These are phyloP conservation scores for Effrenium voratum DNA, from an alignment of 73 alveolate species.

Conservation along the genomic window DNA sequence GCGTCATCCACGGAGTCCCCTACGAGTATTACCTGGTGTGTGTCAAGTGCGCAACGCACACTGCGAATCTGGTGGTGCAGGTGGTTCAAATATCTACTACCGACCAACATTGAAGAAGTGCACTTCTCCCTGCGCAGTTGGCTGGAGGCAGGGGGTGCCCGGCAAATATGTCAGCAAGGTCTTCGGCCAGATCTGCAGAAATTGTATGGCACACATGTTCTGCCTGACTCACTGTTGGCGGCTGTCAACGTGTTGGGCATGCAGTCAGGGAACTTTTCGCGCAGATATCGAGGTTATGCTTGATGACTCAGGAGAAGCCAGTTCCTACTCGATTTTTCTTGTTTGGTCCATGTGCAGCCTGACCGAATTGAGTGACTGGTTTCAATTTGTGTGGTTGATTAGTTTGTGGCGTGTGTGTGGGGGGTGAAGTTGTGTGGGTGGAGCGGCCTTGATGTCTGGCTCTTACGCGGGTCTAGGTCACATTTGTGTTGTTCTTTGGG, in stretches of 20 bases:
- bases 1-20: no score
- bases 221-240: not conserved
- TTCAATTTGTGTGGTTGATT: no score
- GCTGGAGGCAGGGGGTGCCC: not conserved
- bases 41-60: not conserved
- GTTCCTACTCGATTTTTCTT: slow-evolving; percentile 14
- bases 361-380: no score
- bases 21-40: not conserved
- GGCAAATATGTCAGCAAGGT: not conserved
- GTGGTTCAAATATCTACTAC: slow-evolving; percentile 8
- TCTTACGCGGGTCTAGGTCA: no score
- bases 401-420: no score
- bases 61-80: not conserved
- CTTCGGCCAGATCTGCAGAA: not conserved
- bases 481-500: no score
- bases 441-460: no score
- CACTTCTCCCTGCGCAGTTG: not conserved
- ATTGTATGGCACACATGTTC: not conserved
- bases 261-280: not conserved
- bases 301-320: slow-evolving; percentile 11
- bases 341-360: not conserved
- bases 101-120: not conserved
- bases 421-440: no score
- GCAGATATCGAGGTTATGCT: not conserved
- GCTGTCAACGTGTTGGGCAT: not conserved